These are phyloP conservation scores for Coniferiporia weirii DNA, from an alignment of 1,284 basidiomycete species.

Conservation along the genomic window DNA sequence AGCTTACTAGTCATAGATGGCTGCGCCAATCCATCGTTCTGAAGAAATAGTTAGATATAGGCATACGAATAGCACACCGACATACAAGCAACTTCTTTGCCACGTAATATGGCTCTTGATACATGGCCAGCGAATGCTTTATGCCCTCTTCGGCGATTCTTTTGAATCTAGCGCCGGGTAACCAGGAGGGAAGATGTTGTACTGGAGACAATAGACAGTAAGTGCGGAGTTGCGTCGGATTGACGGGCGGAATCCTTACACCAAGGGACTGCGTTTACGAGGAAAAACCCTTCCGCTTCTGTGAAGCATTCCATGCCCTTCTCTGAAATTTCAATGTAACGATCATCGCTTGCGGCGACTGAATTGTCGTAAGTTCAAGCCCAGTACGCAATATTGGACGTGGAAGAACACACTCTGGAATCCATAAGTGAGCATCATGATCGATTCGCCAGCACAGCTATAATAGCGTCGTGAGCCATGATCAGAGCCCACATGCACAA, in stretches of 20 bases:
- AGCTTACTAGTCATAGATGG: conserved; percentile 8
- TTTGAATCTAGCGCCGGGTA: conserved; percentile 11
- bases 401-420: conserved; percentile 4
- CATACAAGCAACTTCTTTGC: conserved; percentile 12
- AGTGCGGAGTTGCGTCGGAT: too few species aligned
- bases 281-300: conserved; percentile 9
- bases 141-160: not conserved
- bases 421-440: conserved; percentile 11
- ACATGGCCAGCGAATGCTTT: conserved; percentile 4
- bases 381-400: not conserved
- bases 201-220: not conserved
- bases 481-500: not conserved
- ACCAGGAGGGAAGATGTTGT: conserved; percentile 12
- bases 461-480: not conserved
- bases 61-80: not conserved
- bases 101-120: conserved; percentile 3
- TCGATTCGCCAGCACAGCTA: conserved; percentile 5
- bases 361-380: not conserved
- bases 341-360: conserved; percentile 14
- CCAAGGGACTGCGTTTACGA: conserved; percentile 6
- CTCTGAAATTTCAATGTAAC: conserved; percentile 16
- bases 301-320: conserved; percentile 6
- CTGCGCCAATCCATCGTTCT: conserved; percentile 3
- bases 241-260: not conserved
- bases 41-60: too few species aligned